These are phyloP conservation scores for Alternaria consortialis DNA, from an alignment of 2,329 filamentous ascomycete species.

Conservation along the genomic window DNA sequence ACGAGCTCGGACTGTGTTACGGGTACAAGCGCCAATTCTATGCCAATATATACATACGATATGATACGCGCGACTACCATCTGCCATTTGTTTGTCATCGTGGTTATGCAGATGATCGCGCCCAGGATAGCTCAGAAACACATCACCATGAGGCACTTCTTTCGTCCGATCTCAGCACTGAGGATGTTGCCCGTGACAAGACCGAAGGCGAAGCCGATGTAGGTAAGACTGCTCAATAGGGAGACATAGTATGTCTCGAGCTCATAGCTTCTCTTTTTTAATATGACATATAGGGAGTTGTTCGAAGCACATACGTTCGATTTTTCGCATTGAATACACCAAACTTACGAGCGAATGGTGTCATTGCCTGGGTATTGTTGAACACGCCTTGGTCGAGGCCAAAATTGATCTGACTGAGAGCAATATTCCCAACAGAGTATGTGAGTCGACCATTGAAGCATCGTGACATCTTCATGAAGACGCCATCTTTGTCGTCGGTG, in stretches of 20 bases:
- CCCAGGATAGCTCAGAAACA: background rate
- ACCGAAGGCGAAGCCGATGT: background rate
- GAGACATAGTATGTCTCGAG: background rate
- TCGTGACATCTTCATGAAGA: slow-evolving; percentile 3
- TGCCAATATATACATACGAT: slow-evolving; percentile 24
- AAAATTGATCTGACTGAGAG: background rate
- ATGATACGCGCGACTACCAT: slow-evolving; percentile 25
- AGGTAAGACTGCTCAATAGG: background rate
- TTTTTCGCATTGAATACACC: slow-evolving; percentile 1
- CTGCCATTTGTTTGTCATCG: slow-evolving; percentile 14
- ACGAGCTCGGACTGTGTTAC: slow-evolving; percentile 27
- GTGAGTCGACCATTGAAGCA: background rate
- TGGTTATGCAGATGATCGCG: slow-evolving; percentile 22
- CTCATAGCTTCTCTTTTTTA: background rate
- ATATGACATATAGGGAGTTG: background rate
- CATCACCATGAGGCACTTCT: background rate
- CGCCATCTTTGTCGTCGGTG: background rate
- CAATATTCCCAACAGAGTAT: background rate
- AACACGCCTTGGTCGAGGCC: slow-evolving; percentile 3
- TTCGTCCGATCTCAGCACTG: background rate
- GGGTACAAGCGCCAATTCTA: slow-evolving; percentile 29
- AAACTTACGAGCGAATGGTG: slow-evolving; percentile 1
- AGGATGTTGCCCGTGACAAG: background rate
- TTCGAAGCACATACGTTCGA: background rate
- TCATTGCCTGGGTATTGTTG: slow-evolving; percentile 5